These are phyloP conservation scores for Pseudogymnoascus sp. DNA, from an alignment of 2,329 filamentous ascomycete species.

Conservation along the genomic window DNA sequence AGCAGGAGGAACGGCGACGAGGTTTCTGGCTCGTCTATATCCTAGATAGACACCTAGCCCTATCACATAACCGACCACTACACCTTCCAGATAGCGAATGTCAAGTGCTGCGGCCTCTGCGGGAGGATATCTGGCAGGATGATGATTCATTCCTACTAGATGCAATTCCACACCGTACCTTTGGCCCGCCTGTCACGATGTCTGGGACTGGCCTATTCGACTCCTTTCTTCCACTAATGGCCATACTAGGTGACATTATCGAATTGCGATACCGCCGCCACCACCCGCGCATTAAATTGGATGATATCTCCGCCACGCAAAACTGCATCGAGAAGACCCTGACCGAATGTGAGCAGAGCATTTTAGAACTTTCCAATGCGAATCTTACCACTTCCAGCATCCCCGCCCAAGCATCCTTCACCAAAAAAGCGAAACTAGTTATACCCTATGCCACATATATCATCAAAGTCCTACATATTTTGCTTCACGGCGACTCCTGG, in stretches of 20 bases:
- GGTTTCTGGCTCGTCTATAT: slow-evolving; percentile 11
- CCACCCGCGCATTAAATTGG: slow-evolving; percentile 34
- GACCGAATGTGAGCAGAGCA: background rate
- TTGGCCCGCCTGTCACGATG: slow-evolving; percentile 32
- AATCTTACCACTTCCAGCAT: background rate
- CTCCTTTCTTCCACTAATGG: slow-evolving; percentile 42
- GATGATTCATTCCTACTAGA: background rate
- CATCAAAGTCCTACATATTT: slow-evolving; percentile 39
- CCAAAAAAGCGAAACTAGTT: slow-evolving; percentile 21
- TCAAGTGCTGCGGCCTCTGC: slow-evolving; percentile 27
- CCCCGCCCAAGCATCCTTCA: slow-evolving; percentile 12
- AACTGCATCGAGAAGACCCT: background rate
- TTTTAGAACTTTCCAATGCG: background rate
- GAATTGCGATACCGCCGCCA: slow-evolving; percentile 37
- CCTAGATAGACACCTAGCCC: slow-evolving; percentile 12
- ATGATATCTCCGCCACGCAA: background rate
- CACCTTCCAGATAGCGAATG: slow-evolving; percentile 40
- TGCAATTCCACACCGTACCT: background rate
- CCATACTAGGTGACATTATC: slow-evolving; percentile 41
- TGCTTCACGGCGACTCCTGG: slow-evolving; percentile 38
- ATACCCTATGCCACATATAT: slow-evolving; percentile 35
- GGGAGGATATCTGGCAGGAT: slow-evolving; percentile 11
- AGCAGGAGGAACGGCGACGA: slow-evolving; percentile 11
- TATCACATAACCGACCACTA: slow-evolving; percentile 23
- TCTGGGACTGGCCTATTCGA: slow-evolving; percentile 40